Base-by-base conservation (phyloP, 2,329 filamentous ascomycete species). In the Paraphoma chrysanthemicola region DNA sequence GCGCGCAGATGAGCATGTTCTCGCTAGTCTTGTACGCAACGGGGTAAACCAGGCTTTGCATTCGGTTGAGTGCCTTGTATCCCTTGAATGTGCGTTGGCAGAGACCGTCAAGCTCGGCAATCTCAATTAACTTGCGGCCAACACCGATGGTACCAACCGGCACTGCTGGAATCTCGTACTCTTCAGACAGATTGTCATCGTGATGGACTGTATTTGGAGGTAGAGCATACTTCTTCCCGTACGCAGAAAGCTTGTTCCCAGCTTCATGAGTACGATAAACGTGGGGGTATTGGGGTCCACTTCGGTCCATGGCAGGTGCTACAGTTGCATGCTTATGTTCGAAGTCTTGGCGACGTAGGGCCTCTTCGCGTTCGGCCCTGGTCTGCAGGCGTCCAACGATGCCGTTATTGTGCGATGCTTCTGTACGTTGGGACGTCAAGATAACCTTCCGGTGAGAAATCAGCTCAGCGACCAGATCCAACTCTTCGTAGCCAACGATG, bases 1-100 rank as follows among this genome's bases (percentile, higher is more conserved):
- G 95, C 18, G 95, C 95, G 77, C 95, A 99, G 57, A 99, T 96
- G 49, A 99, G 86, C 94, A 99, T 97, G 67, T 99, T 99, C 78
- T 99, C 95, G 71, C 88, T 97, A 2, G 92, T 97, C 74, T 90
- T 92, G 79, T 99, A 98, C 0, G 93, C 95, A 5, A 99, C 92
- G 0, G 93, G 93, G 69, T 97, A 97, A 0, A 98, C 91, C 46
- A 99, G 82, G 74, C 93, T 98, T 79, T 99, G 95, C 96, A 99
- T 99, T 29, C 96, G 90, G 72, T 99, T 99, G 57, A 99, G 84
- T 3, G 90, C 80, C 78, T 93, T 94, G 82, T 99, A 99, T 0
- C 93, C 93, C 71, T 90, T 91, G 80, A 99, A 99, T 0, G 95
- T 99, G n/a, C 86, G 87, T 58, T 87, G 86, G 68, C 95, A 99